Base-by-base conservation (phyloP, 1,284 basidiomycete genomes). In the Peniophora sp. region DNA sequence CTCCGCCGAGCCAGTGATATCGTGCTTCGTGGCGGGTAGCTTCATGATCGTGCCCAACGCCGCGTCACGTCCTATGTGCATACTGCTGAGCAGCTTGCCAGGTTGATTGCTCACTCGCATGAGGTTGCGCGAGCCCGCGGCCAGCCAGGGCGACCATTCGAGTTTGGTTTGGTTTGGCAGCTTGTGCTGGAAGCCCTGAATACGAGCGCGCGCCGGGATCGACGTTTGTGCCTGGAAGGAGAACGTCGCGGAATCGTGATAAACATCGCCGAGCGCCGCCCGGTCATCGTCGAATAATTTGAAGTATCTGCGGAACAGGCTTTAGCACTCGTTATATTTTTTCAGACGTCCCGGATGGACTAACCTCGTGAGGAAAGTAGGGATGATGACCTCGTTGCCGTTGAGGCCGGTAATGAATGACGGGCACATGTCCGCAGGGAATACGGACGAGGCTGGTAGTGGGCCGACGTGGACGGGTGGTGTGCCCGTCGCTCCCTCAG, bases 201-300 rank as follows among this genome's bases (percentile, higher is more conserved):
- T 72, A 49, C 79, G 79, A 0, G 81, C 86, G 18, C 87, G 87
- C 10, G 74, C 69, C 3, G 92, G 90, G 46, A 94, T 86, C 1
- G 74, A 64, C 2, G 93, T 93, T 64, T 94, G 93, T 58, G 82
- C 78, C 12, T 87, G 85, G 64, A 87, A 87, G 0, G 94, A 96
- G 62, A 97, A 94, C 10, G 92, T 93, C 12, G 95, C 89, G 36
- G 79, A 72, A 0, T 88, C 80, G 54, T 89, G 82, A 64, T 98
- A 99, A 6, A 77, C 92, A 45, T 87, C 75, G 35, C 80, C 60
- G 5, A 97, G 76, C 2, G 76, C 70, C 0, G 73, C 67, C 23
- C 96, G 83, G 57, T 89, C 80, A 24, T 72, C 75, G 67, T 99
- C 96, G 64, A 89, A 96, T 1, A 84, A 67, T 2, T 83, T 78